Conservation (phyloP, 106 monocot species). For the Acorus gramineus region DNA sequence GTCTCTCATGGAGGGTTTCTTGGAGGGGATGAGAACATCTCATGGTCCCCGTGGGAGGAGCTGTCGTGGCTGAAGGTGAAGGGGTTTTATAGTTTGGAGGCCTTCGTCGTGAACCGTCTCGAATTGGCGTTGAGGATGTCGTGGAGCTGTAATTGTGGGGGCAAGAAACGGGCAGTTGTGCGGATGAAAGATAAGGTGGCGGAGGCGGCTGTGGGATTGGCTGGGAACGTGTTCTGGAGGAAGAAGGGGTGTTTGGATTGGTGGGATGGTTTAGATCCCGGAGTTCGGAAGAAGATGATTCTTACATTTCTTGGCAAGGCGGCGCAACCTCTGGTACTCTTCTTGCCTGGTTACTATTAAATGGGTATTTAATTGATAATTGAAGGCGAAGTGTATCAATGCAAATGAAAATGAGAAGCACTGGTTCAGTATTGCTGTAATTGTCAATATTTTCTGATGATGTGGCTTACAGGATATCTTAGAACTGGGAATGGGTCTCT, state of each 20-base stretch:
- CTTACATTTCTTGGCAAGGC: conserved; percentile 43
- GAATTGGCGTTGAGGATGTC: conserved; percentile 63
- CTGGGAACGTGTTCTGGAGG: conserved; percentile 79
- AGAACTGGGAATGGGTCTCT: too few relatives aligned
- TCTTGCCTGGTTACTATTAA: neutral
- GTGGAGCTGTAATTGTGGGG: conserved; percentile 33
- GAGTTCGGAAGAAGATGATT: conserved; percentile 29
- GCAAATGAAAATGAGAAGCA: too few relatives aligned
- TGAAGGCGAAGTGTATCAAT: too few relatives aligned
- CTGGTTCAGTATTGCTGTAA: too few relatives aligned
- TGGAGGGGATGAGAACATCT: conserved; percentile 24
- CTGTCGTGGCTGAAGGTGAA: conserved; percentile 63
- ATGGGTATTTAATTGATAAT: too few relatives aligned
- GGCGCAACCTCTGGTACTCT: conserved; percentile 46
- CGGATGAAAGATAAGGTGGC: conserved; percentile 19
- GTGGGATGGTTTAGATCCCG: conserved; percentile 57
- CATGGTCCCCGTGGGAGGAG: conserved; percentile 38
- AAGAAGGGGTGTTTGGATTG: conserved; percentile 84
- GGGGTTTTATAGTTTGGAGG: conserved; percentile 79
- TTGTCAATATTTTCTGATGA: too few relatives aligned
- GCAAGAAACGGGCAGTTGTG: conserved; percentile 44
- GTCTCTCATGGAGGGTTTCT: conserved; percentile 56
- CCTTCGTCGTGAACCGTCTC: conserved; percentile 57
- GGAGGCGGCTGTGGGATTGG: conserved; percentile 11
- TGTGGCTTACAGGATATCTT: too few relatives aligned